phyloP scores from a whole-genome alignment of 805 yeast genomes.

The Cyberlindnera euphorbiiphila region DNA sequence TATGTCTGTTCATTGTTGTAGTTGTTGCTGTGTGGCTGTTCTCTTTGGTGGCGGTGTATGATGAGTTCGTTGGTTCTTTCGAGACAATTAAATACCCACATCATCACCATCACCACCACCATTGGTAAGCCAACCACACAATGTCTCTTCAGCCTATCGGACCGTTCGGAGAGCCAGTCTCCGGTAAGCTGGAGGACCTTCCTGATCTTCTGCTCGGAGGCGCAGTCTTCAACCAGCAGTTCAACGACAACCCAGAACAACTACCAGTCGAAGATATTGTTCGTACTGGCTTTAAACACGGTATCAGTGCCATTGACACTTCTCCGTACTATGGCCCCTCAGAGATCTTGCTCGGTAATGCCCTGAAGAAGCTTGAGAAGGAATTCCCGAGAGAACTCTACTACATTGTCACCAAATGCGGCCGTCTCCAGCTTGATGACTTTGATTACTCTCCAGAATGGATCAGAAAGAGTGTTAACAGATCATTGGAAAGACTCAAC shows the following conservation, averaged over 20 bases:
- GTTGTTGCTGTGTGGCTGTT: too few relatives aligned
- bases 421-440: slow-evolving; percentile 61
- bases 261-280: slow-evolving; percentile 59
- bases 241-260: slow-evolving; percentile 61
- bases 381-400: slow-evolving; percentile 55
- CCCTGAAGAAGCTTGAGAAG: slow-evolving; percentile 39
- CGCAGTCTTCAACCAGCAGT: slow-evolving; percentile 80
- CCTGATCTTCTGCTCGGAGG: slow-evolving; percentile 80
- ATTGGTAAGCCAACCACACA: background rate
- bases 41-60: too few relatives aligned
- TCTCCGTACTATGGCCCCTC: slow-evolving; percentile 94
- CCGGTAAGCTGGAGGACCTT: slow-evolving; percentile 29
- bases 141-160: slow-evolving; percentile 22
- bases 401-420: slow-evolving; percentile 81
- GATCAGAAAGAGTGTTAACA: slow-evolving; percentile 56
- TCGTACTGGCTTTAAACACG: slow-evolving; percentile 55
- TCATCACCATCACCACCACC: too few relatives aligned
- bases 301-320: slow-evolving; percentile 79
- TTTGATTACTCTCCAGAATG: slow-evolving; percentile 69
- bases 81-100: too few relatives aligned
- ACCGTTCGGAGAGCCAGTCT: slow-evolving; percentile 15
- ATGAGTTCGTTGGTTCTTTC: too few relatives aligned
- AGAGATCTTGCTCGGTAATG: slow-evolving; percentile 69
- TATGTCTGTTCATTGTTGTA: too few relatives aligned
- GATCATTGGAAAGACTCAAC: slow-evolving; percentile 64